Percentiles rank a stretch among this genome's conserved stretches.
Conservation (phyloP, 1,284 basidiomycete genomes). For the Sporisorium reilianum region DNA sequence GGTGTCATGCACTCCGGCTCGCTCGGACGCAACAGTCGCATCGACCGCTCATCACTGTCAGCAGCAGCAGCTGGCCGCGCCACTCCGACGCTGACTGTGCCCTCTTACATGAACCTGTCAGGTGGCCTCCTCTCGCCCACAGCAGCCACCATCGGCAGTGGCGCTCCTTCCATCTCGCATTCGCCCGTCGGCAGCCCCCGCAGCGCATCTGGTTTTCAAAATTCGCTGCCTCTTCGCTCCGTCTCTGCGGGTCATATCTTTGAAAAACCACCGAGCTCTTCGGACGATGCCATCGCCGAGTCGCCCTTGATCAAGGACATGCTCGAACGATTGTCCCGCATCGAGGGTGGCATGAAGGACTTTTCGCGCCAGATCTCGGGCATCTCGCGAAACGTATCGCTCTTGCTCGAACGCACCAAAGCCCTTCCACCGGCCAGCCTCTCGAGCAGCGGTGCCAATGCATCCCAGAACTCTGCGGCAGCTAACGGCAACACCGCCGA, state of each 20-base stretch:
- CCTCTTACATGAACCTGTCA: conserved; percentile 38
- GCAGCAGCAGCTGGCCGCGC: conserved; percentile 23
- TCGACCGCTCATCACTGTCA: conserved; percentile 2
- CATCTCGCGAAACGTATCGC: conserved; percentile 80
- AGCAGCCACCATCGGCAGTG: conserved; percentile 47
- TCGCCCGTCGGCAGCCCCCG: conserved; percentile 43
- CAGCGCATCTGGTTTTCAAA: conserved; percentile 23
- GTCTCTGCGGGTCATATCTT: conserved; percentile 35
- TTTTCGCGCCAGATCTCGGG: conserved; percentile 81
- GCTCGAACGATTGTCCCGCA: conserved; percentile 79
- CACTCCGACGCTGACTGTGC: conserved; percentile 36
- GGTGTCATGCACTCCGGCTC: conserved; percentile 7
- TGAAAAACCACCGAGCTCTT: conserved; percentile 15
- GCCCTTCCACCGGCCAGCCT: conserved; percentile 36
- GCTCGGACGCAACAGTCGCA: conserved; percentile 10
- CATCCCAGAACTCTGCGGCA: conserved; percentile 6
- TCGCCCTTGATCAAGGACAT: conserved; percentile 77
- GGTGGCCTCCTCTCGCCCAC: conserved; percentile 53
- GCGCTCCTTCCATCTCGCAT: conserved; percentile 15
- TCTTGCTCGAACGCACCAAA: conserved; percentile 77
- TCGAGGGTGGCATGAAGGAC: conserved; percentile 78
- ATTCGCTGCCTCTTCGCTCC: conserved; percentile 22
- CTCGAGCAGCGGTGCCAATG: conserved; percentile 23
- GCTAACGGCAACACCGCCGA: conserved; percentile 33
- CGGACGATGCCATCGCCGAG: conserved; percentile 28